These are phyloP conservation scores for Scedosporium aurantiacum DNA, from an alignment of 2,329 filamentous ascomycete species.

Conservation along the genomic window DNA sequence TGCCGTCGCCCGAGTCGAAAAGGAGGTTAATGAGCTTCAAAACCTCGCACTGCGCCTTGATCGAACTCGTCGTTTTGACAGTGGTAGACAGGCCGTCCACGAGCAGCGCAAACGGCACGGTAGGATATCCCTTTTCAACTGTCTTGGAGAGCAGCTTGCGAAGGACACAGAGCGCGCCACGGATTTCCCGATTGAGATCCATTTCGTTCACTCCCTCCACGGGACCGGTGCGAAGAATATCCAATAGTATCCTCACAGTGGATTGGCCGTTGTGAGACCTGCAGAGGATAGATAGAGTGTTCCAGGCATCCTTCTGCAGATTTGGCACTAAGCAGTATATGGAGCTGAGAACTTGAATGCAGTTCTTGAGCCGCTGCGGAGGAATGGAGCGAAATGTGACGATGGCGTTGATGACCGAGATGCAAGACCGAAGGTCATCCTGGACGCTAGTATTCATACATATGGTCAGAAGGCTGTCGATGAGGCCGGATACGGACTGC, in stretches of 20 bases:
- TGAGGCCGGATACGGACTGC: conserved; percentile 46
- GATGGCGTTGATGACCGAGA: conserved; percentile 57
- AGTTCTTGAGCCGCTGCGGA: conserved; percentile 47
- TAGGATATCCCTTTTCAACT: conserved; percentile 47
- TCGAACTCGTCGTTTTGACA: conserved; percentile 30
- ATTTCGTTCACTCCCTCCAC: conserved; percentile 35
- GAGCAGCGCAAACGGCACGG: conserved; percentile 46
- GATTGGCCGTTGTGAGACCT: conserved; percentile 63
- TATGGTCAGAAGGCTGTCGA: conserved; percentile 53
- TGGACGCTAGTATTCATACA: conserved; percentile 56
- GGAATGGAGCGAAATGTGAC: conserved; percentile 65
- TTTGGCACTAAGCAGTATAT: conserved; percentile 55
- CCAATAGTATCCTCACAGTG: conserved; percentile 53
- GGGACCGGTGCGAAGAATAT: conserved; percentile 43
- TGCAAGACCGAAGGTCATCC: conserved; percentile 55
- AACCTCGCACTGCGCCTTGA: conserved; percentile 34
- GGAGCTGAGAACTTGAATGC: conserved; percentile 60
- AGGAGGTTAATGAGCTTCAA: conserved; percentile 44
- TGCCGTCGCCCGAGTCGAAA: conserved; percentile 40
- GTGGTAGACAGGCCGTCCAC: conserved; percentile 45
- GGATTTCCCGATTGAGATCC: conserved; percentile 43
- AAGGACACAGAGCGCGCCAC: conserved; percentile 52
- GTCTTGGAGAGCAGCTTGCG: conserved; percentile 51
- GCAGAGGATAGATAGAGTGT: conserved; percentile 58
- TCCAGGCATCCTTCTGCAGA: conserved; percentile 56